Base-by-base conservation (phyloP, 805 yeast genomes). In the Zygosaccharomyces gambellarensis region DNA sequence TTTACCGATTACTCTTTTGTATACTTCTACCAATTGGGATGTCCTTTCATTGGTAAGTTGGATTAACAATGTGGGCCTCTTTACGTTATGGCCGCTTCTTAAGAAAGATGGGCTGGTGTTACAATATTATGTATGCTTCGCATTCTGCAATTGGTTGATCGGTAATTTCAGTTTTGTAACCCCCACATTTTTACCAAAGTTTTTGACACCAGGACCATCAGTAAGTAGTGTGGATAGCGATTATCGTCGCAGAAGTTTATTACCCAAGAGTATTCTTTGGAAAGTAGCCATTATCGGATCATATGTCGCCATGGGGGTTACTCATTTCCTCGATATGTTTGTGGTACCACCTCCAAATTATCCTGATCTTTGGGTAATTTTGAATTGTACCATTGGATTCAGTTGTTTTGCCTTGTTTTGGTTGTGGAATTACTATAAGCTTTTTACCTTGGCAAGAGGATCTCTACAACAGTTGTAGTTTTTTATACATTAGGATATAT, bases 281-380 rank as follows among this genome's bases (percentile, higher is more conserved):
- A 74, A 66, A 40, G 48, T 76, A 2, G 70, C 78, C 2, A 80
- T 84, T 25, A 62, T 76, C 17, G 67, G 71, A 0, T 78, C 87
- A 0, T 83, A 82, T 52, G 58, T 78, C 1, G 78, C 72, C 0
- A 78, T 84, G 59, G 60, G 71, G 1, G 64, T 59, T 0, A 68
- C 83, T 27, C 90, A 85, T 55, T 43, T 74, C 0, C 63, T 79
- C 6, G 96, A 90, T 49, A 59, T 65, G 32, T 57, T 67, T 21
- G 50, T 75, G 8, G 57, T 53, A 0, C 82, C 95, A 1, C 88
- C 92, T 1, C 52, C 64, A 1, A 63, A 67, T 34, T 84, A 81
- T 54, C 97, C 97, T 1, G 97, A 94, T 65, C 57, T 94, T 4
- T 88, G 94, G 90, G 87, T 87, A 0, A 74, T 92, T 22, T 77